A percentile compares a stretch with the other conserved stretches of the same genome.
phyloP scores from a whole-genome alignment of 1,139 yeast species.

The Scheffersomyces stambukii region DNA sequence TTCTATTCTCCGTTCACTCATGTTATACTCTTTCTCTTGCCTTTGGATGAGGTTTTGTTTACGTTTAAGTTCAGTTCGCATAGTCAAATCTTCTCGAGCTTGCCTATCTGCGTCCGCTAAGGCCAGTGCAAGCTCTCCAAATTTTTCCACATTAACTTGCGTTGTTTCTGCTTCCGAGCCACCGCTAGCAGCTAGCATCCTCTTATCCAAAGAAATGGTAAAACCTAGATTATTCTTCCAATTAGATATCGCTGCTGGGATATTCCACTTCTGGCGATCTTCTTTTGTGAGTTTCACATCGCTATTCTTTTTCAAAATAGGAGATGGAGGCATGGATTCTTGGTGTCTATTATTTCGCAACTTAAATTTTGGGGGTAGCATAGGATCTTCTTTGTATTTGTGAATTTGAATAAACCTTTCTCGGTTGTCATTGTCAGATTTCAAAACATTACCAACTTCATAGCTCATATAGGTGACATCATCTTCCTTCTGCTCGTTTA shows the following conservation, averaged over 20 bases:
- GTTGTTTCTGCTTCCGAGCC: constrained; percentile 39
- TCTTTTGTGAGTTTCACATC: constrained; percentile 56
- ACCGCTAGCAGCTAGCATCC: constrained; percentile 65
- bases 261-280: constrained; percentile 79
- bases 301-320: constrained; percentile 27
- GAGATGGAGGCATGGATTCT: constrained; percentile 55
- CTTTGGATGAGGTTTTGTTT: constrained; percentile 29
- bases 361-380: constrained; percentile 79
- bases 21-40: constrained; percentile 56
- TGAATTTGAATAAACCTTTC: constrained; percentile 28
- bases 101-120: constrained; percentile 68
- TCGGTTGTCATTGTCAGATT: constrained; percentile 16
- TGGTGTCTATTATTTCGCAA: constrained; percentile 69
- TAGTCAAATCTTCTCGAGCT: constrained; percentile 67
- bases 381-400: constrained; percentile 64
- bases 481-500: constrained; percentile 7
- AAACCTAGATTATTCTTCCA: constrained; percentile 96
- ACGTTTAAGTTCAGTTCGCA: constrained; percentile 54
- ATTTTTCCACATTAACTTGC: constrained; percentile 53
- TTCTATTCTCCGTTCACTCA: constrained; percentile 64
- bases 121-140: constrained; percentile 65
- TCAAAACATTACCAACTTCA: too few species aligned
- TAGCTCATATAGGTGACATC: too few species aligned
- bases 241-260: constrained; percentile 89
- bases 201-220: constrained; percentile 74